These are phyloP conservation scores for Syzygium jambos DNA, from an alignment of 345 rosid species.

Conservation along the genomic window DNA sequence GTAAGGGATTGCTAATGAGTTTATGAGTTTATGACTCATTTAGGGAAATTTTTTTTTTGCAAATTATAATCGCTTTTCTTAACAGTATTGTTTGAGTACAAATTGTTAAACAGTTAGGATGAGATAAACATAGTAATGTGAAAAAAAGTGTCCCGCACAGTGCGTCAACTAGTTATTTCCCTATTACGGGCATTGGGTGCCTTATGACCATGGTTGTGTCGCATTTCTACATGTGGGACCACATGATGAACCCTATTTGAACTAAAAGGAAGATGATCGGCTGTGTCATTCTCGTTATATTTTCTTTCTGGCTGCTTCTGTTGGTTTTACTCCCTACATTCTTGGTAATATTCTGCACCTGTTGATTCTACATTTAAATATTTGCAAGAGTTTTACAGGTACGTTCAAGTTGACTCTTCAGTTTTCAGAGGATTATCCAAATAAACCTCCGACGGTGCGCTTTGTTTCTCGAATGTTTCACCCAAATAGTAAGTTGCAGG, in stretches of 20 bases:
- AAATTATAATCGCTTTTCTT: background rate
- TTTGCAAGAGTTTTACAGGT: constrained; percentile 16
- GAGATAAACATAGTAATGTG: background rate
- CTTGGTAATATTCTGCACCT: background rate
- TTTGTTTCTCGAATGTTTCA: constrained; percentile 59
- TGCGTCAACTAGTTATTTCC: too few species aligned
- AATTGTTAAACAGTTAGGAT: background rate
- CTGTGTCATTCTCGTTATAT: background rate
- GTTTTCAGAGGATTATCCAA: constrained; percentile 48
- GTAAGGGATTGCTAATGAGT: background rate
- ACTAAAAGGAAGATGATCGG: background rate
- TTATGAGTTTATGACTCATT: background rate
- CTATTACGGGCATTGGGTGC: too few species aligned
- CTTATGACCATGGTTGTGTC: background rate
- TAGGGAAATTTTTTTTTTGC: background rate
- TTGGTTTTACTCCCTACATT: background rate
- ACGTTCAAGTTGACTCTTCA: constrained; percentile 57
- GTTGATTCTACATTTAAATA: constrained; percentile 31
- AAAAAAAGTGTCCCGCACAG: background rate
- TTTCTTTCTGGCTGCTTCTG: background rate
- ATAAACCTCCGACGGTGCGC: constrained; percentile 49
- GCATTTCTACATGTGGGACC: background rate
- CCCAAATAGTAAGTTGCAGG: constrained; percentile 44
- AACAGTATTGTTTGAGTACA: background rate
- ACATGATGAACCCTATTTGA: background rate